These are phyloP conservation scores for Meyerozyma athensensis DNA, from an alignment of 1,139 yeast genomes.

Conservation along the genomic window DNA sequence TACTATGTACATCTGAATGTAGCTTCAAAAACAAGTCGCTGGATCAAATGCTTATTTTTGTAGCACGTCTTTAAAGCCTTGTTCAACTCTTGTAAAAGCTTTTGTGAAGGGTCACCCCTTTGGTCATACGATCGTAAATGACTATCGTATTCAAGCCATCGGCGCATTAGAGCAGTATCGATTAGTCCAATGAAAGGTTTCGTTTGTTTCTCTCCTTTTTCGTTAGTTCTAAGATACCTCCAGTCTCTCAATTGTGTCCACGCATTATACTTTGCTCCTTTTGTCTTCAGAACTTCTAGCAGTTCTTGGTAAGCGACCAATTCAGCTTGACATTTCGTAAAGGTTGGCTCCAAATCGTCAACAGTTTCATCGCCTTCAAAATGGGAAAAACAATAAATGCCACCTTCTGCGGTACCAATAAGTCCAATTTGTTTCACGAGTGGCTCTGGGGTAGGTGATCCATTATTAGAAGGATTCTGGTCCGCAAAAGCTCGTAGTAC, in stretches of 20 bases:
- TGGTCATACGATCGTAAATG: conserved; percentile 1
- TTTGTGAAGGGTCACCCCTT: not conserved
- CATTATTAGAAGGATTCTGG: too few species aligned
- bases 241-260: not conserved
- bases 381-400: not conserved
- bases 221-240: not conserved
- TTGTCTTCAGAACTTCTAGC: not conserved
- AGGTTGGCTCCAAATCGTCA: not conserved
- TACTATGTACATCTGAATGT: not conserved
- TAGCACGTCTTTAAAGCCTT: not conserved
- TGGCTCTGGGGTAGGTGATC: not conserved
- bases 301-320: not conserved
- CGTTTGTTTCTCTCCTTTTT: not conserved
- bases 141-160: not conserved
- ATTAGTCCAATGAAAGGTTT: not conserved
- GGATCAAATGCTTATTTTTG: conserved; percentile 1
- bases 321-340: not conserved
- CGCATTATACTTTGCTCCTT: not conserved
- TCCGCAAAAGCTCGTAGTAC: conserved; percentile 12
- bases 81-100: not conserved
- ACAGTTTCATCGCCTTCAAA: not conserved
- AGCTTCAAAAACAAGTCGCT: not conserved
- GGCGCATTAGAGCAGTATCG: not conserved
- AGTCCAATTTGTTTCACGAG: not conserved
- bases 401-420: conserved; percentile 1